Base-by-base conservation (phyloP, 1,139 yeast genomes). In the Scheffersomyces quercinus region DNA sequence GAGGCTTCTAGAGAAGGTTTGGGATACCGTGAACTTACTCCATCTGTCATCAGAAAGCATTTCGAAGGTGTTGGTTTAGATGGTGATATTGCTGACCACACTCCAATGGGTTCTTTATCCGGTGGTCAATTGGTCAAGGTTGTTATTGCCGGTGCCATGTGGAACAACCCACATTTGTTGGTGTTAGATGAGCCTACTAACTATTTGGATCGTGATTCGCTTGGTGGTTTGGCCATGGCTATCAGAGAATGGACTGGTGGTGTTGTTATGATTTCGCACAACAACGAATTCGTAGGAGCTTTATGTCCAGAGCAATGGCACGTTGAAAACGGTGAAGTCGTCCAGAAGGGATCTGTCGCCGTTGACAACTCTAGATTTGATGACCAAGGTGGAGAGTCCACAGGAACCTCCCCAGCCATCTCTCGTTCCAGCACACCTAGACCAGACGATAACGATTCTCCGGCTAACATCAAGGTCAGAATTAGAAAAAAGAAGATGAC, bases 91-190 rank as follows among this genome's bases (percentile, higher is more conserved):
- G 98, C 98, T 33, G 97, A 93, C 66, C 98, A 93, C 67, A 93
- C 97, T 16, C 97, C 97, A 41, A 76, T 93, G 81, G 98, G 98
- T 15, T 89, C 97, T 9, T 77, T 93, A 51, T 90, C 97, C 35
- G 99, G 99, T 63, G 99, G 99, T 56, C 99, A 93, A 75, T 79
- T 91, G 64, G 99, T 93, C 51, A 93, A 93, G 72, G 98, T 93
- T 51, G 99, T 93, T 50, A 91, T 93, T 75, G 99, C 99, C 13
- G 98, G 98, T 69, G 98, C 98, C 53, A 93, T 93, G 95, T 93
- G 99, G 99, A 91, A 93, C 71, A 93, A 93, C 64, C 99, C 99
- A n/a, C 99, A 93, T 70, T 80, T 93, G 70, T 81, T 93, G 52
- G 99, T 93, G 35, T 79, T 93, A 53, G 99, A 93, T 70, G 99